phyloP scores from a whole-genome alignment of 2,329 filamentous ascomycete species.

The Scedosporium boydii region DNA sequence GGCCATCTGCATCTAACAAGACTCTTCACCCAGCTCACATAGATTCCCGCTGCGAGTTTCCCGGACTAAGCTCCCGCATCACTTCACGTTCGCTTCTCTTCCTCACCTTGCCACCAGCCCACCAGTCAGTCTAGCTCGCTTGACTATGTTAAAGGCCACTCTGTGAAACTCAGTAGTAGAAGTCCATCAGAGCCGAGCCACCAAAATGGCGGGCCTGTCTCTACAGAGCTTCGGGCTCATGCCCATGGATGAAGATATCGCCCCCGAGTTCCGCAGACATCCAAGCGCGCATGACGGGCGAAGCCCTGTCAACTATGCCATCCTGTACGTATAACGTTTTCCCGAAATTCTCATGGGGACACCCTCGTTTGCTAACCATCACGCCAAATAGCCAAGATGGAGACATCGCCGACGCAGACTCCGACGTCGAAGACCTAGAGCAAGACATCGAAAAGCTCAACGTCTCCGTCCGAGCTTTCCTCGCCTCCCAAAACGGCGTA shows the following conservation, averaged over 20 bases:
- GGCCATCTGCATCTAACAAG: too few relatives aligned
- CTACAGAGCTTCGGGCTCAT: neutral
- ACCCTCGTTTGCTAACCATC: neutral
- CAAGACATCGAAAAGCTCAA: constrained; percentile 33
- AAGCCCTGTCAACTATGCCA: neutral
- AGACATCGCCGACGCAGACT: constrained; percentile 30
- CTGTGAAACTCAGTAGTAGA: neutral
- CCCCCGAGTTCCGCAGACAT: neutral
- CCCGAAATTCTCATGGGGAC: neutral
- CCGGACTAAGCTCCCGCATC: too few relatives aligned
- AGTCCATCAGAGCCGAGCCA: neutral
- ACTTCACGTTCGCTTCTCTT: too few relatives aligned
- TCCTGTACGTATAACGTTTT: neutral
- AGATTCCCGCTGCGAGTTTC: too few relatives aligned
- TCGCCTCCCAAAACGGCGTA: constrained; percentile 25
- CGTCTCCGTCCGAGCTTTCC: constrained; percentile 29
- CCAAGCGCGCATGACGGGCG: neutral
- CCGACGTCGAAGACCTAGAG: constrained; percentile 33
- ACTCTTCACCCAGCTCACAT: too few relatives aligned
- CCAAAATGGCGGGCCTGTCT: neutral
- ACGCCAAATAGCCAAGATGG: constrained; percentile 10
- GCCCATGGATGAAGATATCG: constrained; percentile 2
- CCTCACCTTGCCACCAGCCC: too few relatives aligned
- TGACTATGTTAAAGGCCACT: too few relatives aligned
- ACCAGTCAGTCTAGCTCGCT: neutral